Evolutionary conservation across 2,329 filamentous ascomycete species (phyloP).

Genomic region (Diaporthe nobilis): DNA sequence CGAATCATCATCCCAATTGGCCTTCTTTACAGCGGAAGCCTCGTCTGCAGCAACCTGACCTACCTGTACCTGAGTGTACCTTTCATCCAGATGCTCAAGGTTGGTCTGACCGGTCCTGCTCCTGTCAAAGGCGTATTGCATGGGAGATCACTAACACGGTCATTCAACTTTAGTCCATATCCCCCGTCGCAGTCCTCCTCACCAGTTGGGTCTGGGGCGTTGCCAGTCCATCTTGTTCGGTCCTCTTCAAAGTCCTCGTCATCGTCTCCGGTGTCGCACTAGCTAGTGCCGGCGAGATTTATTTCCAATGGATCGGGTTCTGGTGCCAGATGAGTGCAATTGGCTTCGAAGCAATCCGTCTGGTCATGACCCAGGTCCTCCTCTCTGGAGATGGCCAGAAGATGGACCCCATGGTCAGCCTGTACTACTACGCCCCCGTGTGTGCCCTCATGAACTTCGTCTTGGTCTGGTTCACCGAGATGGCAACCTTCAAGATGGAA

Average conservation of each 20-base stretch:
- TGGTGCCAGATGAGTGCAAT: slow-evolving; percentile 82
- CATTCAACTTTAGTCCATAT: slow-evolving; percentile 64
- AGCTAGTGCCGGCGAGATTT: slow-evolving; percentile 74
- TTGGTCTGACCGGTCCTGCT: background rate
- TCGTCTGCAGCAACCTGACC: slow-evolving; percentile 95
- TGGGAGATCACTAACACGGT: background rate
- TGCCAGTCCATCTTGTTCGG: slow-evolving; percentile 60
- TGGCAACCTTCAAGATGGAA: slow-evolving; percentile 74
- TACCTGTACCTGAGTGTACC: slow-evolving; percentile 94
- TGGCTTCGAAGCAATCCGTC: slow-evolving; percentile 82
- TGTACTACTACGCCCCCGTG: slow-evolving; percentile 91
- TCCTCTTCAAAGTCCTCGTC: slow-evolving; percentile 63
- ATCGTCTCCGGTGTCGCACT: slow-evolving; percentile 68
- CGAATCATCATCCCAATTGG: slow-evolving; percentile 94
- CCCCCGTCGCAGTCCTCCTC: slow-evolving; percentile 76
- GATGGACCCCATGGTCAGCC: slow-evolving; percentile 89
- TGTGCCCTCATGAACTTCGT: slow-evolving; percentile 86
- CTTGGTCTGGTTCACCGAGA: slow-evolving; percentile 78
- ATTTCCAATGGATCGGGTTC: slow-evolving; percentile 77
- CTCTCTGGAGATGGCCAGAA: slow-evolving; percentile 82
- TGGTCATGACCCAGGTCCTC: slow-evolving; percentile 89
- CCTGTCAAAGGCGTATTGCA: too few relatives aligned
- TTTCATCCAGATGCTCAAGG: slow-evolving; percentile 62
- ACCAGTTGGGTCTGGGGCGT: slow-evolving; percentile 73
- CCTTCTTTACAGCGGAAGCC: slow-evolving; percentile 90